Evolutionary conservation across 345 rosid genomes (phyloP), one percentile per base, ranked within the genome.

Genomic region (Gossypium raimondii): DNA sequence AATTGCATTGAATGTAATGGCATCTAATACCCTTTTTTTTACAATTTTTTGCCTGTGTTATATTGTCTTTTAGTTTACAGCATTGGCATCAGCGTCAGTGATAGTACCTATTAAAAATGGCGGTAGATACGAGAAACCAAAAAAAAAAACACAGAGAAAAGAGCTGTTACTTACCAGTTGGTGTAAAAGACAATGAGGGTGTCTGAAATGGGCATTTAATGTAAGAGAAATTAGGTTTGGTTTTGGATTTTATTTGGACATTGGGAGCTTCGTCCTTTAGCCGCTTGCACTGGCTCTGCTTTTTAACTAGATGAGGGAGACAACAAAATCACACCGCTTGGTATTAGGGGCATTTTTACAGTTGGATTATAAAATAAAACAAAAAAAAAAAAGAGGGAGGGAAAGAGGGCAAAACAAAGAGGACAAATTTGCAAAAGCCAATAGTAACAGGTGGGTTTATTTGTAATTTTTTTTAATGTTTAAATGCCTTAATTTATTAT

Each of bases 1-100:
- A 80, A 77, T 80, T 59, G 9, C 48, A 34, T 73, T 66, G 52
- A 64, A 68, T 25, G 22, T 41, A 65, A 5, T 44, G 38, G 22
- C 27, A 34, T n/a, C 27, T 24, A 2, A 18, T 13, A 38, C 7
- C 9, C 14, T 13, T 69, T 22, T 58, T 22, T 58, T 57, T 57
- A 20, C 27, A 3, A 1, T 12, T 43, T 59, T 62, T 55, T 7
- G 20, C 14, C 5, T 56, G 67, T 38, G 24, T 67, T 50, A 16
- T 24, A 34, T 79, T 79, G 87, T 88, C 89, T 24, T 86, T 60
- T 83, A 80, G 89, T 68, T 75, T 5, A 72, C 44, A 53, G 51
- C 73, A 44, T 70, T 27, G 57, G 77, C 82, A 80, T 64, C 80
- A 56, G 51, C 41, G 27, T 57, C 61, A 20, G 12, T 18, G 63